Base-by-base conservation (phyloP, 768 basidiomycete species). In the Tricholoma sp. region DNA sequence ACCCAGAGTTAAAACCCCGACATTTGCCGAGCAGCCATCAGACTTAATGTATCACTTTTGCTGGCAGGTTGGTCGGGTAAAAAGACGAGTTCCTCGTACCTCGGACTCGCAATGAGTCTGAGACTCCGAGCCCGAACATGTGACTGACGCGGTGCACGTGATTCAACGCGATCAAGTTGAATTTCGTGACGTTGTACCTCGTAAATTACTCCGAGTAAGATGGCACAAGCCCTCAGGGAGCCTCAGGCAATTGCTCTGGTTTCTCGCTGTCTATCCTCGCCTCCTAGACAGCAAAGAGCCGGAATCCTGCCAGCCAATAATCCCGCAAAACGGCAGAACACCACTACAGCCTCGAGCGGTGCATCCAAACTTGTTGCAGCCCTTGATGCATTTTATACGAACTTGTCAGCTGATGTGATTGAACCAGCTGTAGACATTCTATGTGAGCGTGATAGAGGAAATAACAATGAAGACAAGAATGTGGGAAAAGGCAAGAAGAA, bases 261-360 rank as follows among this genome's bases (percentile, higher is more conserved):
- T 12, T 58, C 62, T 22, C 56, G 59, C 22, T 58, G 54, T 56
- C 39, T 65, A 12, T 58, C 54, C 14, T 45, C 58, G 0, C 59
- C 62, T 12, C 51, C 55, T 10, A 22, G n/a, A 22, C 46, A 54
- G 39, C 10, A 54, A 27, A 56, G 29, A 6, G n/a, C n/a, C 11
- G 18, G 29, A n/a, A 43, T 39, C 8, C 31, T 32, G 22, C n/a
- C 47, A 4, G 29, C 51, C 18, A 39, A 50, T 9, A 60, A 54
- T 8, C 49, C 58, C 16, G 56, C 6, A 14, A 63, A 55, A 43
- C 54, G 47, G 37, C 62, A 49, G 10, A 21, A 53, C 31, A 54
- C 55, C 12, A 37, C 57, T 19, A 27, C 29, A 11, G 16, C 24
- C 5, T 27, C n/a, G 27, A 31, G 3, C n/a, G 6, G 47, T 46